Evolutionary conservation across 148 eudicot genomes (phyloP), one percentile per base, ranked within the genome.

Genomic region (Heliosperma pusillum): DNA sequence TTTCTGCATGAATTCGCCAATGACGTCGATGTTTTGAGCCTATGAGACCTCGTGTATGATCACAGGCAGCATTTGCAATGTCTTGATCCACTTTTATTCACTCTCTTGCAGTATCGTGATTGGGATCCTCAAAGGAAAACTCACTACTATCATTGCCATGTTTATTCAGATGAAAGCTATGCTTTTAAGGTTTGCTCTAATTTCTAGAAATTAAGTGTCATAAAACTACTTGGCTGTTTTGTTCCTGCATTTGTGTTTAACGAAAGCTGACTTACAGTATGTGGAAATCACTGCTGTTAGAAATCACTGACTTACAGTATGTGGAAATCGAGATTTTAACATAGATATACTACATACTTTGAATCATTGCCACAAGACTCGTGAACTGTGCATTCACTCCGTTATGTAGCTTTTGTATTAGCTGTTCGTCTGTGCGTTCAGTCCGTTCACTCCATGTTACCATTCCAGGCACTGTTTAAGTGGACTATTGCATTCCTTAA

Each of bases 81-180:
- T 60, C 66, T 26, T 62, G 29, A 25, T 62, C 33, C 33, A 25
- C 36, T 62, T 62, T 26, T 3, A 15, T 62, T 17, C 33, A 62
- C 27, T 40, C 71, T 21, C 17, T 42, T 70, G 80, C 75, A 77
- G 80, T 70, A 77, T 20, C 59, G 26, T 63, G 82, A 86, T 52
- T 90, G 98, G 98, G 88, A 90, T 66, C 79, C 85, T 27, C 80
- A 84, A 58, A 83, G 79, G 77, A 82, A 81, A 4, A 42, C 85
- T 66, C 64, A 80, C 33, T 89, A 83, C 26, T 78, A 78, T 78
- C 81, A 88, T 72, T 93, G 97, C 68, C 81, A 84, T 75, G 89
- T 89, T 79, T 20, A 69, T 79, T 69, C 52, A 40, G 91, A 88
- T 65, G 89, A 87, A 66, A 87, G 76, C 68, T 83, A 74, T 74